These are phyloP conservation scores for Tylopilus sp. DNA, from an alignment of 768 basidiomycete species.

Conservation along the genomic window DNA sequence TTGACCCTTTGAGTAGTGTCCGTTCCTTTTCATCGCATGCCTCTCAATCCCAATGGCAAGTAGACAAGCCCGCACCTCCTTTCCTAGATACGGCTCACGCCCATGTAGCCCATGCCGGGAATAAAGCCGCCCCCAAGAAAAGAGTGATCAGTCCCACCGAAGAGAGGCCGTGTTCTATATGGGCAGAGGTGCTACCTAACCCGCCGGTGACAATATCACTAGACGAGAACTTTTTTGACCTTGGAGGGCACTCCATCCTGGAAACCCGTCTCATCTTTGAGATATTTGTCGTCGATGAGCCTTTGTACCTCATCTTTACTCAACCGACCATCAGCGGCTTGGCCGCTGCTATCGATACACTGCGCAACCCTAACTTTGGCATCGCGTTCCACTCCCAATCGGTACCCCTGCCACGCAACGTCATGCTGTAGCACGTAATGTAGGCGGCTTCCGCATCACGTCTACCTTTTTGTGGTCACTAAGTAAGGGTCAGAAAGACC, in stretches of 20 bases:
- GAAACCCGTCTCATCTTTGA: slow-evolving; percentile 97
- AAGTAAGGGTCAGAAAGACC: no score
- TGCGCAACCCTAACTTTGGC: slow-evolving; percentile 81
- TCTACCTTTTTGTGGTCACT: no score
- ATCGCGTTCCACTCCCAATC: slow-evolving; percentile 39
- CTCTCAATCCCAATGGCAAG: slow-evolving; percentile 98
- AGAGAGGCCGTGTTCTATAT: slow-evolving; percentile 77
- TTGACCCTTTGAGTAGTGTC: slow-evolving; percentile 58
- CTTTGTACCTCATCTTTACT: slow-evolving; percentile 88
- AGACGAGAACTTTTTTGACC: slow-evolving; percentile 96
- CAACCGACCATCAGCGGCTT: slow-evolving; percentile 80
- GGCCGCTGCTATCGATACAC: slow-evolving; percentile 67
- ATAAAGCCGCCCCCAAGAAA: slow-evolving; percentile 28
- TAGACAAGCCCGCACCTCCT: slow-evolving; percentile 96
- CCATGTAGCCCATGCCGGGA: slow-evolving; percentile 39
- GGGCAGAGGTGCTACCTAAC: slow-evolving; percentile 77
- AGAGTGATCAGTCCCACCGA: slow-evolving; percentile 64
- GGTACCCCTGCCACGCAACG: no score
- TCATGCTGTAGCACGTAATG: no score
- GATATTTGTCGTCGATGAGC: slow-evolving; percentile 84
- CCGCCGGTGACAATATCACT: slow-evolving; percentile 74
- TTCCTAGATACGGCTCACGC: slow-evolving; percentile 93
- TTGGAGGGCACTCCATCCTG: slow-evolving; percentile 97
- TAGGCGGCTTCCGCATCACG: no score
- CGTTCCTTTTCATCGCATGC: slow-evolving; percentile 92